Evolutionary conservation across 495 filamentous ascomycete genomes (phyloP), one percentile per base, ranked within the genome.

Genomic region (Wilcoxina mikolae): DNA sequence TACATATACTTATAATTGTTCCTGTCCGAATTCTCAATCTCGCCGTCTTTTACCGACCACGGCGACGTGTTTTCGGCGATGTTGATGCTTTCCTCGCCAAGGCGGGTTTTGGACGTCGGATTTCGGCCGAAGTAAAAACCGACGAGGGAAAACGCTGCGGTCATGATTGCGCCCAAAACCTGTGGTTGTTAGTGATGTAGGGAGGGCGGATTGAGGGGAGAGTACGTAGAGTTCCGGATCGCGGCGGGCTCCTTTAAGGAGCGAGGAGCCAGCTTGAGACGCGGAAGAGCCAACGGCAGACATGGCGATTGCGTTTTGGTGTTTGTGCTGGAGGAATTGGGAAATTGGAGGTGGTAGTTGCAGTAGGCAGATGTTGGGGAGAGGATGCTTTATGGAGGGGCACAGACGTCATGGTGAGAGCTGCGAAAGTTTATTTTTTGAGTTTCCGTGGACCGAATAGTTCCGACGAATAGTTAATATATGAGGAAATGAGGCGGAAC

Each of bases 111-210:
- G 57, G 77, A 78, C 58, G 89, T 95, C 60, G 89, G 90, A 65
- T 83, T 84, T 61, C 80, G 78, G 70, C 80, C 78, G 60, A 87
- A 87, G 70, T 84, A 81, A 78, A 79, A 94, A 61, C 91, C 90
- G 56, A 83, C 89, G 65, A 91, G 75, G 52, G 78, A 76, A 64
- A 94, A 83, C 62, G 84, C 83, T 66, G 81, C 79, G 56, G 82
- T 79, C 90, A 98, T 95, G 64, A 98, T 80, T 65, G 78, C 85
- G 55, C 87, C 76, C 46, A 98, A 79, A 60, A 94, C 79, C 90
- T 98, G 60, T 59, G 41, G 41, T 31, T 49, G 28, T 27, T 28
- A 31, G 27, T 22, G 47, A 31, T 18, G 3, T 10, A 26, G 3
- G 9, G 28, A 10, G 23, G 17, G 28, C 38, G 31, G 11, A 59